Evolutionary conservation across 805 yeast species (phyloP), one percentile per base, ranked within the genome.

Genomic region (Candida ascalaphidarum): DNA sequence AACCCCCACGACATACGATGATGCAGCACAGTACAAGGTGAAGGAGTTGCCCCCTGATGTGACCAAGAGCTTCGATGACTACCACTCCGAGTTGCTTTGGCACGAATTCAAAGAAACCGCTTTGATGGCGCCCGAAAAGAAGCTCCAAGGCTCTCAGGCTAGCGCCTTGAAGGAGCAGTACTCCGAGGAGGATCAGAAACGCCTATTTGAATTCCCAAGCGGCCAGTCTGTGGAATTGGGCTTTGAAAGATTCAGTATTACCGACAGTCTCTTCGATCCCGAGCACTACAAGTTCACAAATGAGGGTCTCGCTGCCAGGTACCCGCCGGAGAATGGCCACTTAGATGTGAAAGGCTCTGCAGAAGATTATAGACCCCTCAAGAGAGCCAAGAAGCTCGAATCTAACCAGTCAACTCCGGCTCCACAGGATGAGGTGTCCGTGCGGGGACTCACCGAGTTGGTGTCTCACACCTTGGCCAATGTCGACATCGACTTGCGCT

Each of bases 401-500:
- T 41, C 66, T 36, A 61, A 49, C 42, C 33, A 44, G 42, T 22
- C 49, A n/a, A 43, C 52, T 9, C 50, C 48, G 4, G 40, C 43
- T 11, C 51, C 44, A 30, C 42, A 41, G 5, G 41, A 35, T 16
- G 27, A 28, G 14, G 20, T 44, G 15, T 36, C 44, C 26, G 41
- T 55, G 6, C 43, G 63, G 31, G 82, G 83, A 3, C 41, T 85
- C 11, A 70, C 81, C 2, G 77, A 71, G 33, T 58, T 86, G 35
- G 66, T 73, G 31, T 68, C 70, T 25, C 74, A 66, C 39, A 71
- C 72, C 16, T 61, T 67, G 33, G 66, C 68, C 27, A 60, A 66
- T 32, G 68, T 78, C 26, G 96, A 88, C 53, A 81, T 85, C 16
- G 94, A 82, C 58, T 61, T 82, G 39, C 68, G 94, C 34, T 81